Percentiles rank a stretch among this genome's conserved stretches.
Conservation (phyloP, 306 rosid species). For the Cicer yamashitae region DNA sequence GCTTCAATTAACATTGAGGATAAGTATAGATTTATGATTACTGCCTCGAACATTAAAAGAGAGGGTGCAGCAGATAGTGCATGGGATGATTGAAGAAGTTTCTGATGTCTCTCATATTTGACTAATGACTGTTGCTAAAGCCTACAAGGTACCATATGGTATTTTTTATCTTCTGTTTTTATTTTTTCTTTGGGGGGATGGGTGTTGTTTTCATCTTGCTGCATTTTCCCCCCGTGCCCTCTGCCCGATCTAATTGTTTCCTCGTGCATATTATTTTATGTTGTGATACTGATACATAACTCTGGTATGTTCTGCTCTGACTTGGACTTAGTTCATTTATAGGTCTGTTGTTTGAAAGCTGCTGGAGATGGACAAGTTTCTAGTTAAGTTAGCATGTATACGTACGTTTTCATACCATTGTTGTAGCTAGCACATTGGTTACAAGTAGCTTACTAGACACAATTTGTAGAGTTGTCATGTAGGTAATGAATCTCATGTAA, state of each 20-base stretch:
- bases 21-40: constrained; percentile 81
- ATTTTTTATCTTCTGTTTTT: neutral
- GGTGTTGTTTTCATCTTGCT: neutral
- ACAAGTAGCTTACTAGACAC: constrained; percentile 47
- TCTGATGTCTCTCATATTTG: constrained; percentile 40
- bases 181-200: neutral
- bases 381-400: constrained; percentile 46
- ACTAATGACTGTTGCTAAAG: constrained; percentile 40
- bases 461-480: constrained; percentile 44
- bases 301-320: constrained; percentile 28
- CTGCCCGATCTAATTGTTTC: neutral
- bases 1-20: constrained; percentile 73
- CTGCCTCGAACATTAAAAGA: constrained; percentile 52
- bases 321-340: constrained; percentile 41
- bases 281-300: constrained; percentile 28
- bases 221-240: neutral
- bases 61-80: constrained; percentile 92
- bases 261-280: constrained; percentile 19
- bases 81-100: constrained; percentile 70
- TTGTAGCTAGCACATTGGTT: constrained; percentile 50
- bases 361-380: constrained; percentile 48
- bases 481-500: constrained; percentile 55
- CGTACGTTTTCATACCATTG: constrained; percentile 42
- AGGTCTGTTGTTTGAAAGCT: constrained; percentile 51
- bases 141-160: constrained; percentile 42